These are phyloP conservation scores for Chaetomium cochliodes DNA, from an alignment of 495 filamentous ascomycete species.

Conservation along the genomic window DNA sequence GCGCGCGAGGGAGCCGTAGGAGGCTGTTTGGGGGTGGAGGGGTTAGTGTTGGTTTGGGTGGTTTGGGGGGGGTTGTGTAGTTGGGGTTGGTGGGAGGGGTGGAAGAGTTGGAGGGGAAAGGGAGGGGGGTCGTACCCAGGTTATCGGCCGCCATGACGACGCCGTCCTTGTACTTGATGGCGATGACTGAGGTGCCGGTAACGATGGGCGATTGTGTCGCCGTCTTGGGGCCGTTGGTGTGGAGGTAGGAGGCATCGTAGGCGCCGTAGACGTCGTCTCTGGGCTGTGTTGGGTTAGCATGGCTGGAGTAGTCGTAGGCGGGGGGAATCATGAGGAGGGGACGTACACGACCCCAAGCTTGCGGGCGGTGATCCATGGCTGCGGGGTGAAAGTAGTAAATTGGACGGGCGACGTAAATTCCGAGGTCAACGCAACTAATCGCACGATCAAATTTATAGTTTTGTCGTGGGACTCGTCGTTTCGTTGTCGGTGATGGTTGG, in stretches of 20 bases:
- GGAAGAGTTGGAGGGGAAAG: conserved; percentile 2
- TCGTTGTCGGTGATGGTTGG: conserved; percentile 10
- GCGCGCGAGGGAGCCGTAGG: conserved; percentile 94
- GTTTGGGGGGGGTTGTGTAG: conserved; percentile 13
- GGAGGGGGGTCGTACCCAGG: conserved; percentile 59
- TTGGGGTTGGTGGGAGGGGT: not conserved
- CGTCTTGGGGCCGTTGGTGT: conserved; percentile 64
- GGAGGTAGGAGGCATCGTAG: conserved; percentile 83
- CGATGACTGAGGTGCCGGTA: conserved; percentile 93
- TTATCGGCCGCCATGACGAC: conserved; percentile 97
- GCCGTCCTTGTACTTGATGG: conserved; percentile 90
- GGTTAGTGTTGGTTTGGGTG: conserved; percentile 3
- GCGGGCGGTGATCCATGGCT: conserved; percentile 88
- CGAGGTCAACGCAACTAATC: conserved; percentile 15
- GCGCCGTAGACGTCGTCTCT: conserved; percentile 93
- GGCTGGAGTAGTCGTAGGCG: conserved; percentile 5
- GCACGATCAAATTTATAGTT: not conserved
- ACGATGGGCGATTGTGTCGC: conserved; percentile 90
- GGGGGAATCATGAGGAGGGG: conserved; percentile 8
- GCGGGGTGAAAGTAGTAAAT: conserved; percentile 6
- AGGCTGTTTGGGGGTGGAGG: conserved; percentile 56
- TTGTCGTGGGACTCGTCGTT: not conserved
- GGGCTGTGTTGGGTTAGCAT: conserved; percentile 56
- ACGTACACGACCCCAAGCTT: conserved; percentile 92
- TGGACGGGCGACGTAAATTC: conserved; percentile 19